Percentiles rank a stretch among this genome's conserved stretches.
Conservation (phyloP, 257 asterid species). For the Rhazya stricta region DNA sequence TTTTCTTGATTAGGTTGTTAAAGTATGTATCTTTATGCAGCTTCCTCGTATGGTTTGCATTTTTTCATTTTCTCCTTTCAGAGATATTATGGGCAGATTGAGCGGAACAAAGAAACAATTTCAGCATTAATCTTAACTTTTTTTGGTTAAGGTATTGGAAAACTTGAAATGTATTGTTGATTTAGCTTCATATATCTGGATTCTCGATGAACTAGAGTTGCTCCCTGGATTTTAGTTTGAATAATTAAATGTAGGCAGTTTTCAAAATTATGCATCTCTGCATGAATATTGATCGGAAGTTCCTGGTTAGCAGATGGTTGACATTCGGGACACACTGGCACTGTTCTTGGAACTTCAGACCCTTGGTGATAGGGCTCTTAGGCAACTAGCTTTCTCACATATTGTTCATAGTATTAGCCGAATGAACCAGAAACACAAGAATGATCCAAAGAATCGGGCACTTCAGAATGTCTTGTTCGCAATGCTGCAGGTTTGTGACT, state of each 20-base stretch:
- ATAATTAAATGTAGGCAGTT: not conserved
- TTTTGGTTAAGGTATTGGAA: not conserved
- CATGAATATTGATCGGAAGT: not conserved
- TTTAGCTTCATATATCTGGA: not conserved
- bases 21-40: not conserved
- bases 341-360: constrained; percentile 93
- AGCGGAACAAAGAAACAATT: not conserved
- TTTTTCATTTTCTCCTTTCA: not conserved
- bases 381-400: constrained; percentile 65
- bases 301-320: constrained; percentile 42
- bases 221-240: not conserved
- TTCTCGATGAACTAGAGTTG: not conserved
- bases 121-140: not conserved
- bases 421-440: constrained; percentile 91
- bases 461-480: constrained; percentile 71
- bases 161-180: not conserved
- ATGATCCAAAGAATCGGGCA: constrained; percentile 64
- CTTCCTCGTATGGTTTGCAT: not conserved
- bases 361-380: constrained; percentile 60
- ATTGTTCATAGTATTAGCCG: constrained; percentile 57
- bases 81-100: not conserved
- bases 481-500: constrained; percentile 69
- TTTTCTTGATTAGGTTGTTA: not conserved
- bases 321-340: constrained; percentile 53
- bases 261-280: not conserved